A percentile compares a stretch with the other conserved stretches of the same genome.
Conservation (phyloP, 768 basidiomycete species). For the Kondoa malvinella region DNA sequence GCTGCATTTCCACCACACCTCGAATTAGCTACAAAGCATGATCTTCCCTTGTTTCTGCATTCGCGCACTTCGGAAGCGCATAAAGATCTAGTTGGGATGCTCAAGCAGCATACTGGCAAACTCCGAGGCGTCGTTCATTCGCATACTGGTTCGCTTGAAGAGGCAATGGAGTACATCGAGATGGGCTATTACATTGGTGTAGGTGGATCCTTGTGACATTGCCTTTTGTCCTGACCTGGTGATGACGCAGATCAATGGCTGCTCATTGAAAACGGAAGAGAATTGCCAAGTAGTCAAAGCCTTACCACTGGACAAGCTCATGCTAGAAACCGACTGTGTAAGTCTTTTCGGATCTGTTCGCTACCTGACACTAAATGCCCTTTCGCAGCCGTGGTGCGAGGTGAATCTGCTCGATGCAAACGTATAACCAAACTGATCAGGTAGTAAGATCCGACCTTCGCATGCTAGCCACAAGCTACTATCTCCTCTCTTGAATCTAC, state of each 20-base stretch:
- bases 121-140: constrained; percentile 69
- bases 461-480: constrained; percentile 27
- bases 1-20: constrained; percentile 53
- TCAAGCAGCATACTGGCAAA: constrained; percentile 49
- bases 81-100: constrained; percentile 47
- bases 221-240: no score
- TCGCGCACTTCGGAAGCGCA: constrained; percentile 50
- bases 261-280: constrained; percentile 54
- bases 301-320: constrained; percentile 45
- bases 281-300: constrained; percentile 43
- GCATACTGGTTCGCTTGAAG: constrained; percentile 52
- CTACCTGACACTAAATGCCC: not conserved
- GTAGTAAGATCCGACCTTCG: constrained; percentile 29
- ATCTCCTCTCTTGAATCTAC: not conserved
- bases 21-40: constrained; percentile 48
- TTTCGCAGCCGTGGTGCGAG: constrained; percentile 1
- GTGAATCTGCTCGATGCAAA: not conserved
- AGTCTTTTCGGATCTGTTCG: not conserved
- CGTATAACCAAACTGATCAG: constrained; percentile 17
- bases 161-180: constrained; percentile 47
- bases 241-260: constrained; percentile 27
- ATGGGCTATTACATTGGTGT: constrained; percentile 58
- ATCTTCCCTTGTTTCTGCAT: constrained; percentile 64
- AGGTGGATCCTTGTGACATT: not conserved
- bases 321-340: constrained; percentile 55